Conservation (phyloP, 2,329 filamentous ascomycete genomes). For the Tolypocladium album region DNA sequence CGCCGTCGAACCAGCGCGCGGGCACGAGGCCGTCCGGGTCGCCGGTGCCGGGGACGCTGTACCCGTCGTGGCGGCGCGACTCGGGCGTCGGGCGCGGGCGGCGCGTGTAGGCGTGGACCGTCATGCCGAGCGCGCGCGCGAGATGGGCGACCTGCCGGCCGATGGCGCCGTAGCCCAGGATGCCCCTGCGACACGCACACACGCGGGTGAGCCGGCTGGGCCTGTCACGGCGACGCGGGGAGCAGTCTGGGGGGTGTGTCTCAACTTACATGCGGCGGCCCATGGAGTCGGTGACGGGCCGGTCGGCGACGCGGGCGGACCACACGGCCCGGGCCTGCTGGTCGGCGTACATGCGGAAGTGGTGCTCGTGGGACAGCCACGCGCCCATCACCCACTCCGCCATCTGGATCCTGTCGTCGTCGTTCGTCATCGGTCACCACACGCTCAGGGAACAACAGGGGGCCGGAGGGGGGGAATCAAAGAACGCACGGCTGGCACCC, state of each 20-base stretch:
- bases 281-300: constrained; percentile 18
- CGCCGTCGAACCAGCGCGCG: constrained; percentile 29
- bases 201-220: background rate
- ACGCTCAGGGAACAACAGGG: background rate
- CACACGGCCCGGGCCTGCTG: constrained; percentile 18
- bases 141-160: constrained; percentile 34
- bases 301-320: constrained; percentile 7
- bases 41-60: constrained; percentile 52
- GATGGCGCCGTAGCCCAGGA: constrained; percentile 35
- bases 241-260: too few species aligned
- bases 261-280: constrained; percentile 20
- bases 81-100: constrained; percentile 47
- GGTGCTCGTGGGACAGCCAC: constrained; percentile 21
- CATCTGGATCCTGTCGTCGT: constrained; percentile 20
- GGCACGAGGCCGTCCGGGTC: constrained; percentile 32
- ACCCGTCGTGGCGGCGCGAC: constrained; percentile 46
- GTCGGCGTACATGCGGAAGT: constrained; percentile 17
- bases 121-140: constrained; percentile 51
- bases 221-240: too few species aligned
- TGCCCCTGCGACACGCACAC: constrained; percentile 12
- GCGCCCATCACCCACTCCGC: constrained; percentile 29
- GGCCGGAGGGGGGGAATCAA: background rate
- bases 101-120: constrained; percentile 57
- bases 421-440: too few species aligned
- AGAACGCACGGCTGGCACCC: constrained; percentile 29